Conservation (phyloP, 305 asterid species). For the Withania somnifera region DNA sequence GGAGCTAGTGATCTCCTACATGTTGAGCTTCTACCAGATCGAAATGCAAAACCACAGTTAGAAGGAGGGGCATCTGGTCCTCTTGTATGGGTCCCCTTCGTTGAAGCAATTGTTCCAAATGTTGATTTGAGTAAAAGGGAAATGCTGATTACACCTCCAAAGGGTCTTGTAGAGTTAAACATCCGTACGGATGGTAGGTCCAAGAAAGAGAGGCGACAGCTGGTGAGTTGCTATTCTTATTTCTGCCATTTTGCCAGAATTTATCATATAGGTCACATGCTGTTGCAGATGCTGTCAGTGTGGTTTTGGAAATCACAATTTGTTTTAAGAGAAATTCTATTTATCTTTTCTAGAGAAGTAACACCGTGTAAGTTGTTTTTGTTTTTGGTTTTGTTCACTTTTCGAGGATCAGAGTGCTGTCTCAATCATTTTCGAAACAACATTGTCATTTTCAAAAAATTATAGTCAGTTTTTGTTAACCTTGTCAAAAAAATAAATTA, state of each 20-base stretch:
- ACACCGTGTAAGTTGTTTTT: background rate
- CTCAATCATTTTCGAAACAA: background rate
- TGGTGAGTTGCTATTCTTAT: slow-evolving; percentile 45
- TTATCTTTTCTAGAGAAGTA: background rate
- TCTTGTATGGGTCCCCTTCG: slow-evolving; percentile 86
- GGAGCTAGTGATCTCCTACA: slow-evolving; percentile 91
- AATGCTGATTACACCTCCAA: slow-evolving; percentile 94
- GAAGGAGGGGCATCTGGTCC: slow-evolving; percentile 48
- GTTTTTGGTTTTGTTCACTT: background rate
- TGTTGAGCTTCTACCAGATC: slow-evolving; percentile 44
- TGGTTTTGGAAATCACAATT: background rate
- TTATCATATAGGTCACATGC: background rate
- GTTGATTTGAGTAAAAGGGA: slow-evolving; percentile 65
- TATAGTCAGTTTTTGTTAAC: background rate
- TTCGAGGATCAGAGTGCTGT: background rate
- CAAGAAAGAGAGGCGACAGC: slow-evolving; percentile 96
- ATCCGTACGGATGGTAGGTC: slow-evolving; percentile 66
- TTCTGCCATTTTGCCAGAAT: slow-evolving; percentile 5
- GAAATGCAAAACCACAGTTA: slow-evolving; percentile 19
- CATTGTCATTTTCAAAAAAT: background rate
- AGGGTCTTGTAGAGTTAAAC: slow-evolving; percentile 85
- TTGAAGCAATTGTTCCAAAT: slow-evolving; percentile 85
- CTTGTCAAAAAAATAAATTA: too few species aligned
- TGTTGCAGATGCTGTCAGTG: background rate
- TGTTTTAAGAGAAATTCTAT: background rate